Base-by-base conservation (phyloP, 148 eudicot genomes). In the Vaccinium myrtillus region DNA sequence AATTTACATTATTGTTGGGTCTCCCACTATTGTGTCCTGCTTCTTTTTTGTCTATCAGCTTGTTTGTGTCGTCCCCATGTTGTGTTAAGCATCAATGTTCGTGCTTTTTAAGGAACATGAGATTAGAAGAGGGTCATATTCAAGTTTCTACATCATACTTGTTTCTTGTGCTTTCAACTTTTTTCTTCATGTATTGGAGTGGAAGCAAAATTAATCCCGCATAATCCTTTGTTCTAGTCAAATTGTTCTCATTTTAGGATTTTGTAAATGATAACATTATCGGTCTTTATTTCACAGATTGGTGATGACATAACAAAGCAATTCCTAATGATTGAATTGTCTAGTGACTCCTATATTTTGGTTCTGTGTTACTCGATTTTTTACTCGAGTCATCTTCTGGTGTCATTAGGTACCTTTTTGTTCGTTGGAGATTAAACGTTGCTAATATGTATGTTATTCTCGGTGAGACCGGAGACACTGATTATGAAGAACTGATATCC, bases 391-490 rank as follows among this genome's bases (percentile, higher is more conserved):
- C 21, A 6, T 18, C 75, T 81, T 53, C 23, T 53, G 53, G 13
- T 43, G 61, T 39, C 16, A 71, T 61, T 51, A 91, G 96, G 91
- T 94, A 91, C 85, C 89, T 94, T 46, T 94, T 94, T 27, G 95
- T 94, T 43, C 93, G 97, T 3, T 94, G 95, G 97, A 87, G 94
- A 86, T 74, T 94, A 69, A 91, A 94, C 27, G 97, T 94, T 46
- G 94, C 95, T 36, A 94, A 89, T 74, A 92, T 94, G 97, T 94
- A 78, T 27, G 91, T 94, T 27, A 87, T 94, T 69, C 89, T 94
- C 23, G 95, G 97, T 70, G 97, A 94, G 85, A 91, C 94, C 13
- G 95, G 97, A 61, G 97, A 94, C 87, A 92, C 94, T 0, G 97
- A 94, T 84, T 90, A 91, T 30, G 97, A 94, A 73, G 97, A 94